Evolutionary conservation across 2,329 filamentous ascomycete genomes (phyloP), one percentile per base, ranked within the genome.

Genomic region (Bipolaris zeicola): DNA sequence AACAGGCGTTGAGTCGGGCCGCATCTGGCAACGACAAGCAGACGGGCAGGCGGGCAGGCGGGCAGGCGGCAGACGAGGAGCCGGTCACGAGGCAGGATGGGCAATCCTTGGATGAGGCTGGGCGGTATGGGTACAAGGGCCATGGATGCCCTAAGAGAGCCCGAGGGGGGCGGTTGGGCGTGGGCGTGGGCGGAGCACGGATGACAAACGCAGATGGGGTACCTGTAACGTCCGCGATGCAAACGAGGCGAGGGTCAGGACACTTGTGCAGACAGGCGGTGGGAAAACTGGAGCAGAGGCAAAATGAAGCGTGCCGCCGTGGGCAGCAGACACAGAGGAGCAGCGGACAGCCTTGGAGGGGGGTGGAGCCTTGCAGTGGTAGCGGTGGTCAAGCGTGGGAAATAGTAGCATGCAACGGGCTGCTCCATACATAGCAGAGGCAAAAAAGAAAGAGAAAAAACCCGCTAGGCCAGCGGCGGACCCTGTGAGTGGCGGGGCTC

Each of bases 1-100:
- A 60, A 52, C 33, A 28, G 41, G 41, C 33, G 37, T 16, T 46
- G 20, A 57, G 39, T 60, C 60, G 60, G 60, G 55, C 62, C 57
- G 54, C 38, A n/a, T 20, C 50, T 50, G 43, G 36, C 13, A 10
- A 41, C 24, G 22, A 24, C 6, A n/a, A 51, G 44, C 56, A 54
- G 61, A 28, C 8, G 26, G 26, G 26, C 26, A 28, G 7, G 26
- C 8, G 26, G 26, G 44, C 56, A 54, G 61, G 10, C 8, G 26
- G 26, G 26, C 26, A 28, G 7, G 26, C 8, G 26, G 26, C 2
- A 28, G 26, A 28, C 26, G 26, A 28, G 2, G 26, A 11, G 59
- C 55, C 50, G 55, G 61, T 63, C 56, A 59, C 52, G 56, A 46
- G 51, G 53, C 38, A 28, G 6, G 14, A 53, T 33, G 33, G 58